phyloP scores from a whole-genome alignment of 176 grass and related monocot species.

The Ananas comosus region DNA sequence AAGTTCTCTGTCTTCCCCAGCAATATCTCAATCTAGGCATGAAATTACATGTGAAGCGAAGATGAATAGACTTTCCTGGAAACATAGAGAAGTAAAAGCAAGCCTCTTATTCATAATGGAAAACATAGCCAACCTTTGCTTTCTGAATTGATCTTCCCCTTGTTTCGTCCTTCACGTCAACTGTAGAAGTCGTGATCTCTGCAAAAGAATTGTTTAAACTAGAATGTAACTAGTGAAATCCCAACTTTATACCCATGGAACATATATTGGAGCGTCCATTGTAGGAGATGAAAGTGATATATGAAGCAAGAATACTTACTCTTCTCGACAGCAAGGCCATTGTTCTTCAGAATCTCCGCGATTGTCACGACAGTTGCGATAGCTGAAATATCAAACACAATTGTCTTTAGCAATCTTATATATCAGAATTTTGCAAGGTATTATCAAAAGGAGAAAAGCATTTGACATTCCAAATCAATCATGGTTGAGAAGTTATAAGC shows the following conservation, averaged over 20 bases:
- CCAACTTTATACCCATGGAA: neutral
- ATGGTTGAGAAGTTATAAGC: no score
- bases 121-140: slow-evolving; percentile 56
- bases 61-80: neutral
- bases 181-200: slow-evolving; percentile 85
- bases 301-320: slow-evolving; percentile 39
- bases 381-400: slow-evolving; percentile 38
- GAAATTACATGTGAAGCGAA: neutral
- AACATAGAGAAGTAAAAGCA: slow-evolving; percentile 1
- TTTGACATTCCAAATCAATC: no score
- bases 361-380: slow-evolving; percentile 87
- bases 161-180: slow-evolving; percentile 73
- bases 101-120: neutral
- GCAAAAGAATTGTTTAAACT: neutral
- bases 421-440: neutral
- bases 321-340: slow-evolving; percentile 79
- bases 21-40: slow-evolving; percentile 78
- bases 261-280: neutral
- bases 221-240: neutral
- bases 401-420: slow-evolving; percentile 5
- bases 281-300: neutral
- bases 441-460: neutral
- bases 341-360: slow-evolving; percentile 90
- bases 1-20: slow-evolving; percentile 82
- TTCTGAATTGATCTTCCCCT: slow-evolving; percentile 74